Evolutionary conservation across 768 basidiomycete genomes (phyloP).

Genomic region (Tulasnella sp.): DNA sequence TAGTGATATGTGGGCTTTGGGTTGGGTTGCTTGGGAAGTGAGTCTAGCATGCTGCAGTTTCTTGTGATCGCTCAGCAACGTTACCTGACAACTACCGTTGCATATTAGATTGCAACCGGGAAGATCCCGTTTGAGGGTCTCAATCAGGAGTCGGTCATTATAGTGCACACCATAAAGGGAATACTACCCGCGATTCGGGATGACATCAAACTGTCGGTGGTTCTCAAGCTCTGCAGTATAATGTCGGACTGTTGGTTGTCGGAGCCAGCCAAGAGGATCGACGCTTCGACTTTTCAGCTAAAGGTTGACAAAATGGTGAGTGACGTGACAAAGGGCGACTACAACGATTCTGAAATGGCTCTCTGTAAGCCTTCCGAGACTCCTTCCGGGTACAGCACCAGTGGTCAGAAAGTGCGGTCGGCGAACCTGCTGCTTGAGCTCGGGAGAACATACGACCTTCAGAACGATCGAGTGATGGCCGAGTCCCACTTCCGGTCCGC

Average conservation of each 20-base stretch:
- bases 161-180: not conserved
- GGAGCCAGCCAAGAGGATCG: not conserved
- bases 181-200: not conserved
- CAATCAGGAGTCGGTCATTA: not conserved
- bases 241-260: too few species aligned
- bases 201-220: not conserved
- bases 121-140: not conserved
- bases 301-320: not conserved
- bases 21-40: not conserved
- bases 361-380: not conserved
- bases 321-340: not conserved
- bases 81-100: not conserved
- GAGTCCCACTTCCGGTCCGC: not conserved
- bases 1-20: not conserved
- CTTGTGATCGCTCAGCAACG: not conserved
- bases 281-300: not conserved
- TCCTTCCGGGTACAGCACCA: not conserved
- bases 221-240: too few species aligned
- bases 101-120: not conserved
- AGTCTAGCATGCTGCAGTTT: not conserved
- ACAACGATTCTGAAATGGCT: not conserved
- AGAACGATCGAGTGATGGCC: not conserved
- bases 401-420: not conserved
- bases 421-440: not conserved
- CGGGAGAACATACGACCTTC: not conserved